A percentile compares a stretch with the other conserved stretches of the same genome.
Conservation (phyloP, 331 rosid species). For the Erythrophleum ivorense region DNA sequence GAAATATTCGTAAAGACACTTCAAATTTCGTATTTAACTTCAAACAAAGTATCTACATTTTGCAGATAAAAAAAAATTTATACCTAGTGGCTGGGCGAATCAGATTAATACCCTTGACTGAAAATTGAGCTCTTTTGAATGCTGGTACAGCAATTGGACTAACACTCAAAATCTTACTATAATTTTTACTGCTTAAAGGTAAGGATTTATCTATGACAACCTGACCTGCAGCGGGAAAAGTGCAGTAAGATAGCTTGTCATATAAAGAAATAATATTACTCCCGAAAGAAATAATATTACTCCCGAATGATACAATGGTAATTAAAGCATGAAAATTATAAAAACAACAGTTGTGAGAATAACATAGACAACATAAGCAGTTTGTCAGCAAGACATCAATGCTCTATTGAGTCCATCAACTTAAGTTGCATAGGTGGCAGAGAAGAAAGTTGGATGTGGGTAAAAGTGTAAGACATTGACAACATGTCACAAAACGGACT, state of each 20-base stretch:
- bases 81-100: constrained; percentile 72
- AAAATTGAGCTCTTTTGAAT: constrained; percentile 70
- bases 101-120: constrained; percentile 76
- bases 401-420: constrained; percentile 26
- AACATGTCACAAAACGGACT: constrained; percentile 10
- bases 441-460: neutral
- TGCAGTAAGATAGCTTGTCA: constrained; percentile 27
- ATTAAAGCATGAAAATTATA: neutral
- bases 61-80: constrained; percentile 4
- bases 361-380: constrained; percentile 18
- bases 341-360: neutral
- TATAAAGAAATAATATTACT: constrained; percentile 23
- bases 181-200: constrained; percentile 62
- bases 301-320: constrained; percentile 2
- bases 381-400: neutral
- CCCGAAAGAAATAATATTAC: constrained; percentile 15
- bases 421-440: constrained; percentile 5
- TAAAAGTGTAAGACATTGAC: neutral
- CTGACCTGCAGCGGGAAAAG: constrained; percentile 67
- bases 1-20: constrained; percentile 10
- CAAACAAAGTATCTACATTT: constrained; percentile 15
- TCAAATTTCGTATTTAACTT: constrained; percentile 12
- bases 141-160: constrained; percentile 83
- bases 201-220: constrained; percentile 78
- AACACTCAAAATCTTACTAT: constrained; percentile 65